phyloP scores from a whole-genome alignment of 2,329 filamentous ascomycete genomes.

The Colletotrichum agaves region DNA sequence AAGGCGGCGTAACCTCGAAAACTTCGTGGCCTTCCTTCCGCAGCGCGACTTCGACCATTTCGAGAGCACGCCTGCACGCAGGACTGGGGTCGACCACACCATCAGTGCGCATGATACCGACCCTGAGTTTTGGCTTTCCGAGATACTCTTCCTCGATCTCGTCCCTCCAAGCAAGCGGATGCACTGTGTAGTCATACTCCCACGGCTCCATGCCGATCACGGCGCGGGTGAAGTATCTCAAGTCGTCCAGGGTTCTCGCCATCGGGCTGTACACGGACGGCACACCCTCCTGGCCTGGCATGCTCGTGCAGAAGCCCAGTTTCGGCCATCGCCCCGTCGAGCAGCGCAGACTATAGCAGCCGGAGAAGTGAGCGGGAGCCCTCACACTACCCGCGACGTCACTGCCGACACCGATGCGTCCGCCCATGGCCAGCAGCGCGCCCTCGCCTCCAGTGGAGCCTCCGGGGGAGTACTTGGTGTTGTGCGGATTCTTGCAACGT shows the following conservation, averaged over 20 bases:
- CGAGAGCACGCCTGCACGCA: conserved; percentile 81
- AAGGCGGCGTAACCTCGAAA: conserved; percentile 69
- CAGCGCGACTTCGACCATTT: conserved; percentile 76
- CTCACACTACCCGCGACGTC: conserved; percentile 92
- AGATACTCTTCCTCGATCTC: conserved; percentile 68
- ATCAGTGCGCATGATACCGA: conserved; percentile 83
- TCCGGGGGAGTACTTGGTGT: conserved; percentile 84
- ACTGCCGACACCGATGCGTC: conserved; percentile 88
- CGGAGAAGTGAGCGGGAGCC: conserved; percentile 87
- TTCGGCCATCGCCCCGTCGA: conserved; percentile 93
- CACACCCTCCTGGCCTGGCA: conserved; percentile 92
- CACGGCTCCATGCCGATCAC: conserved; percentile 86
- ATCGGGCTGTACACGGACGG: conserved; percentile 92
- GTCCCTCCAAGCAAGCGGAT: conserved; percentile 83
- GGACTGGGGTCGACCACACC: conserved; percentile 88
- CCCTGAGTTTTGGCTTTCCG: conserved; percentile 71
- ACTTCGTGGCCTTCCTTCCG: conserved; percentile 80
- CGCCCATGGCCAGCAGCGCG: conserved; percentile 83
- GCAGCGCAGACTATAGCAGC: conserved; percentile 87
- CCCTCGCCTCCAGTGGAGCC: conserved; percentile 90
- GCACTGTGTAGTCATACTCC: conserved; percentile 87
- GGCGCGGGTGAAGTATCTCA: conserved; percentile 84
- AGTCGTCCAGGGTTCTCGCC: conserved; percentile 84
- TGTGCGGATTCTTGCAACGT: conserved; percentile 83
- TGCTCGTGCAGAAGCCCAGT: conserved; percentile 83